Conservation (phyloP, 1,139 yeast species). For the Debaryomyces udenii region DNA sequence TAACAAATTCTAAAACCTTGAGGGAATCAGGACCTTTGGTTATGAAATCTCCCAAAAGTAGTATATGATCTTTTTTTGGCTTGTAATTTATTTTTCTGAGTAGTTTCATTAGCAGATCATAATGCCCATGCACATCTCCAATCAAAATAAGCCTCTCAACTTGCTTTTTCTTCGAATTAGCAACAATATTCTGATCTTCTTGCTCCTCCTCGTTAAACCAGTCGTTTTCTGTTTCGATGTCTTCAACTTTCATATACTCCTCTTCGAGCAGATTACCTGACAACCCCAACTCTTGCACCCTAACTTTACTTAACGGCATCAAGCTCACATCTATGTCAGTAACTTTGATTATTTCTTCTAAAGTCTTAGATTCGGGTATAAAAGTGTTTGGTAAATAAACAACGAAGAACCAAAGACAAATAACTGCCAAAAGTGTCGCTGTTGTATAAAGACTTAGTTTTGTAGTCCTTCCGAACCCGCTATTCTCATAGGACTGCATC, state of each 20-base stretch:
- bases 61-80: constrained; percentile 54
- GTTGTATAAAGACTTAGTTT: constrained; percentile 10
- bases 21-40: constrained; percentile 82
- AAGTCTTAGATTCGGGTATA: constrained; percentile 36
- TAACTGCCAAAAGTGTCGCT: neutral
- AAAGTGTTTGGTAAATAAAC: constrained; percentile 36
- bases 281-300: constrained; percentile 22
- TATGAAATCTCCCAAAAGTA: constrained; percentile 82
- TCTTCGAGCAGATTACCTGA: constrained; percentile 4
- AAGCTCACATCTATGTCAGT: constrained; percentile 27
- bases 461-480: constrained; percentile 19
- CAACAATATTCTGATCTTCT: constrained; percentile 2
- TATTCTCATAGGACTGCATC: constrained; percentile 19
- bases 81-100: constrained; percentile 51
- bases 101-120: constrained; percentile 53
- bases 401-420: constrained; percentile 31
- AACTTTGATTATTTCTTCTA: constrained; percentile 32
- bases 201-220: constrained; percentile 10
- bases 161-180: constrained; percentile 3
- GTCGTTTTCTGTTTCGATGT: constrained; percentile 8
- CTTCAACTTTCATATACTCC: constrained; percentile 2
- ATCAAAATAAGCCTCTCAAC: constrained; percentile 61
- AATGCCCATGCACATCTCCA: constrained; percentile 91
- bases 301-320: constrained; percentile 23
- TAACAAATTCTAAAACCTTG: constrained; percentile 67